Evolutionary conservation across 805 yeast species (phyloP).

Genomic region (Zygotorulaspora florentina): DNA sequence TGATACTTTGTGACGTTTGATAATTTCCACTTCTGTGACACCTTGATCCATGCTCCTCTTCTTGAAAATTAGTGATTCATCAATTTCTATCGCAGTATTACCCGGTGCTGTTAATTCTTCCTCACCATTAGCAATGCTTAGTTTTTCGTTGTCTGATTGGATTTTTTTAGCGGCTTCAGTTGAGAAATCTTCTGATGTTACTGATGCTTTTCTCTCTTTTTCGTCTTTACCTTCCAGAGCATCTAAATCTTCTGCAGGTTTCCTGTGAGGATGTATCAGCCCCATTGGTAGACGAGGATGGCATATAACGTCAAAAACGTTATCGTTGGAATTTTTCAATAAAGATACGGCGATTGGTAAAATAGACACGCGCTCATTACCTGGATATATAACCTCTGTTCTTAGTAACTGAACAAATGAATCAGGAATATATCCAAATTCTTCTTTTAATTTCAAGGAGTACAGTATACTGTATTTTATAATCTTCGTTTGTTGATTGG

Average conservation of each 20-base stretch:
- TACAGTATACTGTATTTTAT: constrained; percentile 42
- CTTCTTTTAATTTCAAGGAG: constrained; percentile 32
- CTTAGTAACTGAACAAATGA: constrained; percentile 42
- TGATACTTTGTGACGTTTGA: constrained; percentile 8
- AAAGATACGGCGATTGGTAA: constrained; percentile 64
- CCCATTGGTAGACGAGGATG: constrained; percentile 72
- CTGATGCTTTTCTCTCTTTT: not conserved
- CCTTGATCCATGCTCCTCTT: constrained; percentile 14
- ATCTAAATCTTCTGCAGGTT: constrained; percentile 24
- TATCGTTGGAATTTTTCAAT: constrained; percentile 44
- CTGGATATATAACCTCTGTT: constrained; percentile 64
- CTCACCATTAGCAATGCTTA: not conserved
- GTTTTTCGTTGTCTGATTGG: too few relatives aligned
- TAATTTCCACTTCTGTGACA: constrained; percentile 1
- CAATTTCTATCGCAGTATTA: not conserved
- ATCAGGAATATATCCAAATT: constrained; percentile 28
- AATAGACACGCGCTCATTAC: constrained; percentile 54
- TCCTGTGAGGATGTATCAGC: constrained; percentile 26
- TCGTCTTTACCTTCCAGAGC: constrained; percentile 33
- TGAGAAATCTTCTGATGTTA: not conserved
- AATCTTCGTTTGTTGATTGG: constrained; percentile 61
- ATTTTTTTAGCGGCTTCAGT: not conserved
- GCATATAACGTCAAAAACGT: constrained; percentile 52
- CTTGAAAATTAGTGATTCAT: constrained; percentile 7
- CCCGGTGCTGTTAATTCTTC: not conserved